Evolutionary conservation across 176 grass and related monocot species (phyloP), one percentile per base, ranked within the genome.

Genomic region (Chloris gayana): DNA sequence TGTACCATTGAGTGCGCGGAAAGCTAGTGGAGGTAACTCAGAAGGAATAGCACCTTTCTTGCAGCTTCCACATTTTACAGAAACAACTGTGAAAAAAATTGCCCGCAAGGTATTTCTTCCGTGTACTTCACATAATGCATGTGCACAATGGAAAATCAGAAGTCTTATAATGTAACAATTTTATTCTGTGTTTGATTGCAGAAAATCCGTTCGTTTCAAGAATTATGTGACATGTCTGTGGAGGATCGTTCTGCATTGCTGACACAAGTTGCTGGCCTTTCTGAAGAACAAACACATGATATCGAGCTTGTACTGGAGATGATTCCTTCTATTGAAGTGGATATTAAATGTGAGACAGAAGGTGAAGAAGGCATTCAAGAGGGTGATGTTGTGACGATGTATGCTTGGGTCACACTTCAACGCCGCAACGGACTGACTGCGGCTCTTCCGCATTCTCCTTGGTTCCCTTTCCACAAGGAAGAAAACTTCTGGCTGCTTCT

Each of bases 401-500:
- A 95, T 88, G 86, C 96, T 64, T 99, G 96, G 96, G 93, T 99
- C 17, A 87, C 96, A 35, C 84, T 99, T 57, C 51, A 65, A 32
- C 96, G 96, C 15, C 74, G 84, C 47, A 99, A 95, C 31, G 96
- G 96, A 49, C 72, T 99, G 46, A 91, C 83, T 38, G 90, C 88
- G 72, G 96, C 92, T 64, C 93, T 95, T 82, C 92, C 92, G 22
- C 93, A 99, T 76, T 71, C 84, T 19, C 96, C 93, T 50, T 82
- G 58, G 51, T 99, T 89, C 80, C 96, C 90, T 0, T 99, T 95
- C 80, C 90, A 89, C 66, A 99, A 91, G 90, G 96, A 99, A 84
- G 96, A 99, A 18, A 99, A 99, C 73, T 99, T 99, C 50, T 99
- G 96, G 96, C 49, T 99, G 61, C 88, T 99, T 73, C 84, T 99